A percentile compares a stretch with the other conserved stretches of the same genome.
Conservation (phyloP, 2,329 filamentous ascomycete genomes). For the Venturia oleaginea region DNA sequence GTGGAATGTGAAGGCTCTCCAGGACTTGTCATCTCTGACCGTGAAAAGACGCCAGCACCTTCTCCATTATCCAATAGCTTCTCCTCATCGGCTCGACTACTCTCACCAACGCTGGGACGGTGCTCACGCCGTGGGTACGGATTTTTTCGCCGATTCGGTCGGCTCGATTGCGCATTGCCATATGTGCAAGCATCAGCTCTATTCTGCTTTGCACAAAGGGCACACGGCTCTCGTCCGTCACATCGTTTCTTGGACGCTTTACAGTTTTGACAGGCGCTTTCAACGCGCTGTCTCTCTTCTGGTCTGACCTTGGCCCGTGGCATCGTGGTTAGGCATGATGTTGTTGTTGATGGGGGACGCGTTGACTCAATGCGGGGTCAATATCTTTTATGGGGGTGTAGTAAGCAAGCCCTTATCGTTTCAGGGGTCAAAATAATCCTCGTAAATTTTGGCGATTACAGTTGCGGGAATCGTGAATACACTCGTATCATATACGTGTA, state of each 20-base stretch:
- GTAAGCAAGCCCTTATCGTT: background rate
- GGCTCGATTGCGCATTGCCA: constrained; percentile 14
- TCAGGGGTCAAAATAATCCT: background rate
- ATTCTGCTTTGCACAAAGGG: constrained; percentile 18
- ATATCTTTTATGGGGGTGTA: background rate
- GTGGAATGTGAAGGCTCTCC: constrained; percentile 6
- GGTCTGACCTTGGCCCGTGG: constrained; percentile 20
- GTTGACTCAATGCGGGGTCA: background rate
- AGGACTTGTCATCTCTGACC: too few species aligned
- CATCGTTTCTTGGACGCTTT: constrained; percentile 21
- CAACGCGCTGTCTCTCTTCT: constrained; percentile 19
- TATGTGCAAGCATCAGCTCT: constrained; percentile 17
- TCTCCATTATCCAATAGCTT: constrained; percentile 10
- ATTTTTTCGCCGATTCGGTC: constrained; percentile 13
- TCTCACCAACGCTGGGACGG: constrained; percentile 9
- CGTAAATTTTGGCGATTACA: too few species aligned
- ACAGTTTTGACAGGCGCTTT: constrained; percentile 20
- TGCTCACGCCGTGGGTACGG: constrained; percentile 11
- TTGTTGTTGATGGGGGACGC: background rate
- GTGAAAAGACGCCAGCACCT: too few species aligned
- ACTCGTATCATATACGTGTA: too few species aligned
- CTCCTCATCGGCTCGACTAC: constrained; percentile 13
- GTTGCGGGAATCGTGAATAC: too few species aligned
- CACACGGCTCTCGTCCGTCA: constrained; percentile 18
- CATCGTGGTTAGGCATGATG: constrained; percentile 14